Conservation (phyloP, 768 basidiomycete genomes). For the Lactarius pseudohatsudake region DNA sequence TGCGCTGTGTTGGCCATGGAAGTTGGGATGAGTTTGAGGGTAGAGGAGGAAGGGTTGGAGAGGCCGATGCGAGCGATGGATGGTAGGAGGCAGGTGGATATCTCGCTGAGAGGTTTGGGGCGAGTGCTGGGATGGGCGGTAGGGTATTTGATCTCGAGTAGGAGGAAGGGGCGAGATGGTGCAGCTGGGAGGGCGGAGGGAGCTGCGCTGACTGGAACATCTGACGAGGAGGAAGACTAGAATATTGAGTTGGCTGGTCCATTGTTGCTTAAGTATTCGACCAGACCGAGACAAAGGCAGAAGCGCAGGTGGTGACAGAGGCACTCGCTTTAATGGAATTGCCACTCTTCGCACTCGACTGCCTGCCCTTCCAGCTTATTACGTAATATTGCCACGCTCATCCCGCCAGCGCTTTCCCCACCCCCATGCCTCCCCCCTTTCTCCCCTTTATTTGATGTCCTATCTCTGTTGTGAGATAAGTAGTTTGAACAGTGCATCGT, state of each 20-base stretch:
- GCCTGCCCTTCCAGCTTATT: slow-evolving; percentile 19
- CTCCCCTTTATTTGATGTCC: neutral
- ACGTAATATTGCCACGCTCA: slow-evolving; percentile 21
- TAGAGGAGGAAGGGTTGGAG: slow-evolving; percentile 35
- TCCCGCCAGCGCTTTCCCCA: slow-evolving; percentile 4
- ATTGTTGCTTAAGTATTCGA: slow-evolving; percentile 29
- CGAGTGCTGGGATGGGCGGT: slow-evolving; percentile 39
- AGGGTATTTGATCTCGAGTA: slow-evolving; percentile 44
- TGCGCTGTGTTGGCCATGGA: slow-evolving; percentile 38
- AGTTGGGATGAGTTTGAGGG: slow-evolving; percentile 33
- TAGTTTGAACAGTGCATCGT: neutral
- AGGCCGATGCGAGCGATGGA: slow-evolving; percentile 37
- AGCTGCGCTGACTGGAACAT: slow-evolving; percentile 46
- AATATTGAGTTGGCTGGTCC: slow-evolving; percentile 34
- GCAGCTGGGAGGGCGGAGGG: slow-evolving; percentile 45
- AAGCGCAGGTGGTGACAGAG: slow-evolving; percentile 13
- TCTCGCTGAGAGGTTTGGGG: slow-evolving; percentile 34
- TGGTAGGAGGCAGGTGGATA: slow-evolving; percentile 39
- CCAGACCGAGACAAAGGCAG: slow-evolving; percentile 9
- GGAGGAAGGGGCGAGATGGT: slow-evolving; percentile 37
- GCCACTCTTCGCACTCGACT: neutral
- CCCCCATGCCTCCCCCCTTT: slow-evolving; percentile 3
- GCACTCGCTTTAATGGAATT: slow-evolving; percentile 3
- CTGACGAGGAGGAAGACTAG: slow-evolving; percentile 33
- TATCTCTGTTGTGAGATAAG: neutral